These are phyloP conservation scores for Thermoascus crustaceus DNA, from an alignment of 2,329 filamentous ascomycete species.

Conservation along the genomic window DNA sequence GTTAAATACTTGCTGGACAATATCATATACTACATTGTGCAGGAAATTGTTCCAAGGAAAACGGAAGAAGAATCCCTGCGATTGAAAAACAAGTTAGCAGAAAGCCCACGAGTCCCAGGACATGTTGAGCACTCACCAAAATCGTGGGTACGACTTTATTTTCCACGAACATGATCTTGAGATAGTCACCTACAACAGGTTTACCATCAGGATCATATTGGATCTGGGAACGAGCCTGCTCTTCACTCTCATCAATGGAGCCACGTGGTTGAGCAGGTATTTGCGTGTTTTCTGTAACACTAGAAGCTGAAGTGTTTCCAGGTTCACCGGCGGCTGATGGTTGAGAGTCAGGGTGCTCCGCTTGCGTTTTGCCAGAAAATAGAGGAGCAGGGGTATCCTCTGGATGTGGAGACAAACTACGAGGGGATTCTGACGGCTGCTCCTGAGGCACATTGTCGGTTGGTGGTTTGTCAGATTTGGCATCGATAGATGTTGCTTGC, in stretches of 20 bases:
- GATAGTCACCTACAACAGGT: constrained; percentile 83
- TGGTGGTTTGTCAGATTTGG: neutral
- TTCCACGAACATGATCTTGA: constrained; percentile 96
- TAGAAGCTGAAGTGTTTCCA: constrained; percentile 13
- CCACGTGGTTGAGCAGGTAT: too few species aligned
- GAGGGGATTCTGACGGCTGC: neutral
- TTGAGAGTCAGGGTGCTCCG: constrained; percentile 13
- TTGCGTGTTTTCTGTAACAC: constrained; percentile 14
- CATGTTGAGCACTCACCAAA: constrained; percentile 52
- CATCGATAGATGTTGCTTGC: constrained; percentile 8
- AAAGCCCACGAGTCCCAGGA: constrained; percentile 5
- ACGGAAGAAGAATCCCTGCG: constrained; percentile 88
- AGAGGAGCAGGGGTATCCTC: constrained; percentile 64
- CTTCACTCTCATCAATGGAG: constrained; percentile 17
- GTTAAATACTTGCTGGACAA: constrained; percentile 98
- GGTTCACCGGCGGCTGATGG: constrained; percentile 9
- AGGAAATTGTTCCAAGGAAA: constrained; percentile 99
- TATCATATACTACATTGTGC: constrained; percentile 98
- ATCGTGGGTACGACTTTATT: constrained; percentile 92
- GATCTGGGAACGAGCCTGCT: constrained; percentile 33
- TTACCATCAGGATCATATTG: constrained; percentile 54
- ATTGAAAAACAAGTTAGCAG: constrained; percentile 6
- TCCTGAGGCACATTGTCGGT: neutral
- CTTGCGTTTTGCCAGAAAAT: constrained; percentile 42
- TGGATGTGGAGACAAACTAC: constrained; percentile 50